Evolutionary conservation across 768 basidiomycete species (phyloP).

Genomic region (Calvatia gigantea): DNA sequence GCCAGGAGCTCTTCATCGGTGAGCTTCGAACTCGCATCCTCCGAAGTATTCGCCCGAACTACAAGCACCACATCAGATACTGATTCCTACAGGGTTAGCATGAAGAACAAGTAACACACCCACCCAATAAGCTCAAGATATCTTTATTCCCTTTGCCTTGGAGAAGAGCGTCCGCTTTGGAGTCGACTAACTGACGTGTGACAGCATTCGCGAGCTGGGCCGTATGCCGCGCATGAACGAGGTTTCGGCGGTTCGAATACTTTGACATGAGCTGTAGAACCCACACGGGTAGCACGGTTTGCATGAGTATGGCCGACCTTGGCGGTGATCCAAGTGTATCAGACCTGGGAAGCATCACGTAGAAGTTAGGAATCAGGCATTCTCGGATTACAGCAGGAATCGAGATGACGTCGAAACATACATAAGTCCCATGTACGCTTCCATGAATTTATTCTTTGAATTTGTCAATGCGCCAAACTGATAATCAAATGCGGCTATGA

Average conservation of each 20-base stretch:
- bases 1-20: constrained; percentile 46
- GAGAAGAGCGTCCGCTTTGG: constrained; percentile 44
- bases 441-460: constrained; percentile 48
- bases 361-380: neutral
- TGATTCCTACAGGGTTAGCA: neutral
- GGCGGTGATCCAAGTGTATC: constrained; percentile 47
- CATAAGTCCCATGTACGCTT: constrained; percentile 52
- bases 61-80: neutral
- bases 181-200: constrained; percentile 42
- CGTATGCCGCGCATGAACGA: constrained; percentile 45
- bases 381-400: neutral
- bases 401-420: constrained; percentile 15
- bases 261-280: constrained; percentile 43
- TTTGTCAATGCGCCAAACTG: constrained; percentile 52
- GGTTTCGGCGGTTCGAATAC: constrained; percentile 38
- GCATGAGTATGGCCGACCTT: constrained; percentile 42
- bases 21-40: constrained; percentile 38
- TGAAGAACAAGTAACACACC: constrained; percentile 11
- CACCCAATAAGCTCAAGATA: constrained; percentile 55
- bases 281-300: constrained; percentile 46
- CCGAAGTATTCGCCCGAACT: constrained; percentile 56
- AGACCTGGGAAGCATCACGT: constrained; percentile 28
- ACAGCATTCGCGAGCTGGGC: constrained; percentile 41
- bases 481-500: constrained; percentile 49
- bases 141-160: constrained; percentile 50